Conservation (phyloP, 805 yeast species). For the Cyberlindnera mrakii region DNA sequence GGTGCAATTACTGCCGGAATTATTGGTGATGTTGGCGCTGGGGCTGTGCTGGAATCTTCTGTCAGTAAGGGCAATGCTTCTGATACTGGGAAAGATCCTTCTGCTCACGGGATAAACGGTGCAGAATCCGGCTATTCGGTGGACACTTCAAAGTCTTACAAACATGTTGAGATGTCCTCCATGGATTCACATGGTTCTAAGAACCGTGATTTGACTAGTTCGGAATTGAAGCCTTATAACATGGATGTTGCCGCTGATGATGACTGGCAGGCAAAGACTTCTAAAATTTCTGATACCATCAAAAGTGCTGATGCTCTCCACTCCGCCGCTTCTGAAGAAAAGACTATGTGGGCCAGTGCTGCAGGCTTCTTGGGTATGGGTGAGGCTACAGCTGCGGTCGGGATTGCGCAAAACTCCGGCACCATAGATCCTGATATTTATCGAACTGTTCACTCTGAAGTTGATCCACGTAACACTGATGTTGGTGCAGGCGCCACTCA, state of each 20-base stretch:
- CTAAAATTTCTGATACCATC: neutral
- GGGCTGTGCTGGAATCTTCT: neutral
- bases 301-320: neutral
- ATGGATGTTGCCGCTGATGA: slow-evolving; percentile 5
- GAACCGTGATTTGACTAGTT: neutral
- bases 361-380: slow-evolving; percentile 11
- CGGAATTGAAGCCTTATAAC: slow-evolving; percentile 2
- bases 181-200: neutral
- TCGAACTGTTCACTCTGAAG: neutral
- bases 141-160: slow-evolving; percentile 1
- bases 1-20: neutral
- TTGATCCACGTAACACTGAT: slow-evolving; percentile 3
- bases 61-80: neutral
- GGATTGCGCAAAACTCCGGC: neutral
- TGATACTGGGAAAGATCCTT: neutral
- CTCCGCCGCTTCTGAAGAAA: neutral
- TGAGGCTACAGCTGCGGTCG: slow-evolving; percentile 5
- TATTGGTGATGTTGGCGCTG: neutral
- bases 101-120: slow-evolving; percentile 2
- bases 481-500: slow-evolving; percentile 15
- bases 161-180: neutral
- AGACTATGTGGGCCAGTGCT: slow-evolving; percentile 8
- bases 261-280: too few relatives aligned
- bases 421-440: slow-evolving; percentile 1
- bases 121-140: slow-evolving; percentile 2